A percentile compares a stretch with the other conserved stretches of the same genome.
Evolutionary conservation across 352 stramenopile species (phyloP).

Genomic region (Thalassiosira gravida): DNA sequence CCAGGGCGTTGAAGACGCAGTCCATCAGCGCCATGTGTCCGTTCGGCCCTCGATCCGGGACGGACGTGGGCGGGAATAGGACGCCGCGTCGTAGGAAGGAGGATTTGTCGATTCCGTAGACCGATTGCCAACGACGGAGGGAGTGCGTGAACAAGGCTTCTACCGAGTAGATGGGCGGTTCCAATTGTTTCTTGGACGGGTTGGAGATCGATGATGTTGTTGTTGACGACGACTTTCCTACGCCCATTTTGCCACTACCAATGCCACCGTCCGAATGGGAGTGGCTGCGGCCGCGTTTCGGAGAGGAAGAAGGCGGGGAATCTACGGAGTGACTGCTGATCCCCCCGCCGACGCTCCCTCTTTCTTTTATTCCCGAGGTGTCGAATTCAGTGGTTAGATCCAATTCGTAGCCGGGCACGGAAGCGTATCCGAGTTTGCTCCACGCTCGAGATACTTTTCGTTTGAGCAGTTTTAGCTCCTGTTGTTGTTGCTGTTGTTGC

Average conservation of each 20-base stretch:
- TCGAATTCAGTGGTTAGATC: too few relatives aligned
- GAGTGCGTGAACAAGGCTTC: conserved; percentile 25
- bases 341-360: neutral
- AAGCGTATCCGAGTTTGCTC: too few relatives aligned
- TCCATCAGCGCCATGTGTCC: conserved; percentile 83
- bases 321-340: neutral
- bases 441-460: too few relatives aligned
- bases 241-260: too few relatives aligned
- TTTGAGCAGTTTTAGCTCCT: too few relatives aligned
- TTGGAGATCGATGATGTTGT: too few relatives aligned
- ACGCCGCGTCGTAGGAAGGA: conserved; percentile 56
- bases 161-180: conserved; percentile 11
- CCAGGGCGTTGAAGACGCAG: conserved; percentile 70
- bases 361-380: too few relatives aligned
- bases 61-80: conserved; percentile 57
- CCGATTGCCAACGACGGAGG: conserved; percentile 15
- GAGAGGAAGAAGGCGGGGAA: neutral
- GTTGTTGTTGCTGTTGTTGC: too few relatives aligned
- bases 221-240: too few relatives aligned
- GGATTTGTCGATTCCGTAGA: conserved; percentile 66
- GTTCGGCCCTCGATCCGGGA: conserved; percentile 63
- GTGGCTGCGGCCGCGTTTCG: neutral
- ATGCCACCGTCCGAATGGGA: too few relatives aligned
- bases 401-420: too few relatives aligned
- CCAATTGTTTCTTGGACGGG: too few relatives aligned